These are phyloP conservation scores for Elasticomyces elasticus DNA, from an alignment of 495 filamentous ascomycete genomes.

Conservation along the genomic window DNA sequence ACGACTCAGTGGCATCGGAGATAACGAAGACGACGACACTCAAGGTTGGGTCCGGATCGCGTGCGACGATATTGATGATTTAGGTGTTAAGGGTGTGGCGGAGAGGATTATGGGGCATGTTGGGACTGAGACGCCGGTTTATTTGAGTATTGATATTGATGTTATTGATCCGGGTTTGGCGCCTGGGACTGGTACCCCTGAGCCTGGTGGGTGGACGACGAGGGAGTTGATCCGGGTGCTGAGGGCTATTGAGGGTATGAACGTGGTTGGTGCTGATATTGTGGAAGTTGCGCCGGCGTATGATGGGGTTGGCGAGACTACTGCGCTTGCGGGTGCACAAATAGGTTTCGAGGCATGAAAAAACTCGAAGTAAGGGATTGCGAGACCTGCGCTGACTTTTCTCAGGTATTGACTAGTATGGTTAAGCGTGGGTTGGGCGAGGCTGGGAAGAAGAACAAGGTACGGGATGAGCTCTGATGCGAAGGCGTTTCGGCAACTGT, in stretches of 20 bases:
- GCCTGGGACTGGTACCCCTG: conserved; percentile 44
- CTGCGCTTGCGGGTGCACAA: conserved; percentile 42
- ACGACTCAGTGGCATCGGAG: conserved; percentile 53
- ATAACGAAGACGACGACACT: conserved; percentile 52
- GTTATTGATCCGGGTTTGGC: conserved; percentile 45
- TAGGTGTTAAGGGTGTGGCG: conserved; percentile 37
- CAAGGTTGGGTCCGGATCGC: conserved; percentile 37
- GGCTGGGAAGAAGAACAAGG: conserved; percentile 16
- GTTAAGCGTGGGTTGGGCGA: conserved; percentile 33
- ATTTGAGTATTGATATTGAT: conserved; percentile 43
- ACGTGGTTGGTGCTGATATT: conserved; percentile 44
- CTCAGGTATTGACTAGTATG: conserved; percentile 36
- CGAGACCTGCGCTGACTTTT: no score
- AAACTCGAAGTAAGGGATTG: no score
- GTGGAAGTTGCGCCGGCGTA: conserved; percentile 47
- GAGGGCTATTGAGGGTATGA: conserved; percentile 37
- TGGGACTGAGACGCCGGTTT: conserved; percentile 34
- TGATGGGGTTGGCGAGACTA: conserved; percentile 39
- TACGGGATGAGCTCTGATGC: conserved; percentile 29
- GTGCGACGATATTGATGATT: conserved; percentile 42
- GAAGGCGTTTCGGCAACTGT: background rate
- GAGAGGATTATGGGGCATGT: conserved; percentile 37
- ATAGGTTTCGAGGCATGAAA: conserved; percentile 38
- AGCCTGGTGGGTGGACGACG: conserved; percentile 45
- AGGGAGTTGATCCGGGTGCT: conserved; percentile 43